phyloP scores from a whole-genome alignment of 768 basidiomycete species.

The Porphyrellus cyaneotinctus region DNA sequence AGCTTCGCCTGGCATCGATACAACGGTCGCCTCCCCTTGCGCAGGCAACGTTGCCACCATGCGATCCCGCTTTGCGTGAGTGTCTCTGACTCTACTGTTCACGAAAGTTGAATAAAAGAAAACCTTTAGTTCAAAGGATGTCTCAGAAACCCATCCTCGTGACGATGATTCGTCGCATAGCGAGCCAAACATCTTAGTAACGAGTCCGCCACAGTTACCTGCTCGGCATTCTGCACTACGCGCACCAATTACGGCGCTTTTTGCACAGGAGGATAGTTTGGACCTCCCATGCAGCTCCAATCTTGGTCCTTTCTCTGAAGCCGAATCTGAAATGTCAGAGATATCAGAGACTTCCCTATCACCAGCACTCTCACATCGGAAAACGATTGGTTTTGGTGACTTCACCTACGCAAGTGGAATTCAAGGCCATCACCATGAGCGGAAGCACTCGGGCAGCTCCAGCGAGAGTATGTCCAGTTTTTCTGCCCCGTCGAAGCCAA shows the following conservation, averaged over 20 bases:
- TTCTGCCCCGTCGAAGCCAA: conserved; percentile 15
- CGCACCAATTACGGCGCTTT: conserved; percentile 15
- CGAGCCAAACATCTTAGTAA: conserved; percentile 25
- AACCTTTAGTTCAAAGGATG: conserved; percentile 20
- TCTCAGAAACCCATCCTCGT: conserved; percentile 6
- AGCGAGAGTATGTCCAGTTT: conserved; percentile 15
- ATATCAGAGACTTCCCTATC: conserved; percentile 14
- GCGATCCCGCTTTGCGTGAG: conserved; percentile 32
- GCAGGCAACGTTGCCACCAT: conserved; percentile 36
- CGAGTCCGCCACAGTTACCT: conserved; percentile 19
- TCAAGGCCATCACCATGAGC: conserved; percentile 1
- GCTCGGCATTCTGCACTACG: conserved; percentile 20
- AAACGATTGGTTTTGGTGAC: conserved; percentile 3
- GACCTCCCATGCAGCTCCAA: conserved; percentile 19
- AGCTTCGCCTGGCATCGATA: neutral
- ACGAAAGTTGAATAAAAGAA: neutral
- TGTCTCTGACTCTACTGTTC: neutral
- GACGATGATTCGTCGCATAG: conserved; percentile 18
- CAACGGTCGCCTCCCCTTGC: conserved; percentile 6
- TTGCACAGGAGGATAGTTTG: conserved; percentile 18
- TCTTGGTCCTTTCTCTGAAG: conserved; percentile 32
- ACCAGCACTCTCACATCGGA: conserved; percentile 7
- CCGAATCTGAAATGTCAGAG: conserved; percentile 28
- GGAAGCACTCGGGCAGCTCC: conserved; percentile 21
- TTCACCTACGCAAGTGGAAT: neutral